These are phyloP conservation scores for Mortierella sp. DNA, from an alignment of 371 early-diverging fungal species.

Conservation along the genomic window DNA sequence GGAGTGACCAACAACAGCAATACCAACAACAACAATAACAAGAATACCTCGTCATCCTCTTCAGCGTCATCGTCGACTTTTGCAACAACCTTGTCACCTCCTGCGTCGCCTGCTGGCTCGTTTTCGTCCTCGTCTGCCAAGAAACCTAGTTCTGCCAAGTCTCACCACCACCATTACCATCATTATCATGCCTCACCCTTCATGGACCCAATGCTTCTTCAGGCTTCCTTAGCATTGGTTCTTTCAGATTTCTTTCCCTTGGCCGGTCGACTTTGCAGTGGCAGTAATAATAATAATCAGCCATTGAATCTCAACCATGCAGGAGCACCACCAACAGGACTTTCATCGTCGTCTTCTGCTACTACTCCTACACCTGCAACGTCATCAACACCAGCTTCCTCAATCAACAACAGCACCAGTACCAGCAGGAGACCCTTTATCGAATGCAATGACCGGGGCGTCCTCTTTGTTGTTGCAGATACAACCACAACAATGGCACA, in stretches of 20 bases:
- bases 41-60: background rate
- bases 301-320: conserved; percentile 2
- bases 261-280: conserved; percentile 46
- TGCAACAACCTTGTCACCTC: conserved; percentile 8
- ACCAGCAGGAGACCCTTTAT: conserved; percentile 27
- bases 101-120: conserved; percentile 6
- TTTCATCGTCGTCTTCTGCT: background rate
- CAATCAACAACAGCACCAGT: background rate
- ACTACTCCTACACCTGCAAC: background rate
- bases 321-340: background rate
- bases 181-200: conserved; percentile 46
- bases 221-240: conserved; percentile 54
- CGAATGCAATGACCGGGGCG: conserved; percentile 55
- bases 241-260: conserved; percentile 52
- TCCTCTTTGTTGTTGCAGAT: conserved; percentile 54
- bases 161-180: conserved; percentile 20
- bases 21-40: background rate
- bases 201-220: conserved; percentile 56
- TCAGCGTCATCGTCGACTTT: conserved; percentile 13
- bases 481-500: conserved; percentile 29
- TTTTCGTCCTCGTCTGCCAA: conserved; percentile 13
- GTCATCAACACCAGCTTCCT: background rate
- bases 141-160: conserved; percentile 22
- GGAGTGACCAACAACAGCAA: background rate
- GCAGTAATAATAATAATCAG: background rate